phyloP scores from a whole-genome alignment of 1,139 yeast genomes.

The Taiozyma sp. region DNA sequence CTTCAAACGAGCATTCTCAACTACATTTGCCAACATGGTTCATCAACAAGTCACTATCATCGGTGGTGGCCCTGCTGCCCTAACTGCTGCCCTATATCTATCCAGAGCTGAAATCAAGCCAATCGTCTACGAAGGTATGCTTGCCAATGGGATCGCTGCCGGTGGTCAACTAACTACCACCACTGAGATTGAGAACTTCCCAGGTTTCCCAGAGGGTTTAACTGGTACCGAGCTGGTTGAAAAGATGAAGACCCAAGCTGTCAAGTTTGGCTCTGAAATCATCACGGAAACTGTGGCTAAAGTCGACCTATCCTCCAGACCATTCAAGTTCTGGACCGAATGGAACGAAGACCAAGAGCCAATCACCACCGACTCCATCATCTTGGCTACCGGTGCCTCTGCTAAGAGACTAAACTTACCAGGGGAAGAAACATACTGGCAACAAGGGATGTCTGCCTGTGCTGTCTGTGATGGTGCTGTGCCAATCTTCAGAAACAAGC shows the following conservation, averaged over 20 bases:
- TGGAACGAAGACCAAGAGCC: conserved; percentile 87
- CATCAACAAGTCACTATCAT: conserved; percentile 88
- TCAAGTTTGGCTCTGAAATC: conserved; percentile 84
- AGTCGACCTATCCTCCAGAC: conserved; percentile 78
- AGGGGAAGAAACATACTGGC: conserved; percentile 98
- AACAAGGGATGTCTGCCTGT: conserved; percentile 97
- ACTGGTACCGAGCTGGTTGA: conserved; percentile 88
- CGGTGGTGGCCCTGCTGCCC: conserved; percentile 99
- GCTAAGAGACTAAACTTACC: conserved; percentile 92
- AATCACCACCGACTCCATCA: conserved; percentile 85
- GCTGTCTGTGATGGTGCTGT: conserved; percentile 99
- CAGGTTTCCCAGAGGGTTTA: conserved; percentile 96
- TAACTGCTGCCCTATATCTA: conserved; percentile 95
- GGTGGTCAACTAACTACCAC: conserved; percentile 99
- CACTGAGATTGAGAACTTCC: conserved; percentile 95
- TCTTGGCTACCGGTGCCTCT: conserved; percentile 95
- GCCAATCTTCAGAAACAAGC: conserved; percentile 96
- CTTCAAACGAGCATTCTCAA: neutral
- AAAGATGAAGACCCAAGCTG: conserved; percentile 83
- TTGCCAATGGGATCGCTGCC: conserved; percentile 97
- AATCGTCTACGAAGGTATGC: conserved; percentile 87
- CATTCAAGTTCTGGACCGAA: conserved; percentile 97
- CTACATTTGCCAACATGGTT: conserved; percentile 44
- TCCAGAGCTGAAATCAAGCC: conserved; percentile 97
- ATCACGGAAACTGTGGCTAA: conserved; percentile 92